Percentiles rank a stretch among this genome's conserved stretches.
These are phyloP conservation scores for Adiantum capillusveneris DNA, from an alignment of 75 land plant species.

Conservation along the genomic window DNA sequence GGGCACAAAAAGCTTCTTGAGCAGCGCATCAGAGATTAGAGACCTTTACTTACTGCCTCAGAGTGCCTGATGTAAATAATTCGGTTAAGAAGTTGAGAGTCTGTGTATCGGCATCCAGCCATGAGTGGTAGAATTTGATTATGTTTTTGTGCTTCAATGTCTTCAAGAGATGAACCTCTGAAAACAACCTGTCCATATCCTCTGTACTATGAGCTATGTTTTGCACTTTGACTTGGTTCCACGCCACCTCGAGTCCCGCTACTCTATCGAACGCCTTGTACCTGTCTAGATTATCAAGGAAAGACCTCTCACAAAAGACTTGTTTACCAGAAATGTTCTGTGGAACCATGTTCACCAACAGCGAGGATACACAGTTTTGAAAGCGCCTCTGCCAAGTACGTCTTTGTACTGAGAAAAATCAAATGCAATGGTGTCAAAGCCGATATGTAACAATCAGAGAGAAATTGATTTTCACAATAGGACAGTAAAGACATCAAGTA, in stretches of 20 bases:
- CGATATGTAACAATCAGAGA: background rate
- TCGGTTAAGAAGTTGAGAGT: slow-evolving; percentile 95
- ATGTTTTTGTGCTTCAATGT: slow-evolving; percentile 76
- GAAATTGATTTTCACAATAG: background rate
- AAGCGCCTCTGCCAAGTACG: slow-evolving; percentile 57
- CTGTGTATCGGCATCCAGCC: slow-evolving; percentile 57
- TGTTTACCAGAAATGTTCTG: too few relatives aligned
- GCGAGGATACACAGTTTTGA: slow-evolving; percentile 67
- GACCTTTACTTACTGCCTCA: slow-evolving; percentile 67
- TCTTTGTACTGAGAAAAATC: slow-evolving; percentile 39
- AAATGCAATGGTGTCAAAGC: background rate
- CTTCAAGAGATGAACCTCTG: slow-evolving; percentile 81
- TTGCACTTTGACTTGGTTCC: slow-evolving; percentile 71
- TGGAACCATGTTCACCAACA: slow-evolving; percentile 23
- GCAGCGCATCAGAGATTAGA: too few relatives aligned
- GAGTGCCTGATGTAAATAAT: slow-evolving; percentile 88
- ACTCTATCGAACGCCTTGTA: slow-evolving; percentile 80
- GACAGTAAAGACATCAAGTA: too few relatives aligned
- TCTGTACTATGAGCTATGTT: slow-evolving; percentile 60
- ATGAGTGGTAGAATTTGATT: slow-evolving; percentile 74
- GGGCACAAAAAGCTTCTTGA: background rate
- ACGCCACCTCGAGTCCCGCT: slow-evolving; percentile 84
- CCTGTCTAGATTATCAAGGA: slow-evolving; percentile 11
- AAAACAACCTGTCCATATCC: slow-evolving; percentile 70
- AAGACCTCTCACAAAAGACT: slow-evolving; percentile 11